These are phyloP conservation scores for Hortiboletus campestris DNA, from an alignment of 768 basidiomycete species.

Conservation along the genomic window DNA sequence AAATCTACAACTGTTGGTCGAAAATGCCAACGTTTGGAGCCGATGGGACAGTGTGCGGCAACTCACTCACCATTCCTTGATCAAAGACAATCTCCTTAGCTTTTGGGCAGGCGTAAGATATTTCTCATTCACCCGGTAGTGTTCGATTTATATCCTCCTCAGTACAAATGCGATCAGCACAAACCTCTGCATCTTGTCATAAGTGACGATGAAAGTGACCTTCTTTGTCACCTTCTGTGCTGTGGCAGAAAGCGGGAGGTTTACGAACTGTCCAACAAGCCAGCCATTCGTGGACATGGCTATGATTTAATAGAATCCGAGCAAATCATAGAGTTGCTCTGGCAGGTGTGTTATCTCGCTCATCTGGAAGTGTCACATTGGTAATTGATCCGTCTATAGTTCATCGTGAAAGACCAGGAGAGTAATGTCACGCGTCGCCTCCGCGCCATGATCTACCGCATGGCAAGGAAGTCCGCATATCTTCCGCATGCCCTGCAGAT, in stretches of 20 bases:
- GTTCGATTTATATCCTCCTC: neutral
- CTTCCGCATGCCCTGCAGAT: constrained; percentile 22
- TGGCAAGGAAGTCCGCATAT: constrained; percentile 29
- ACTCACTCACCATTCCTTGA: constrained; percentile 13
- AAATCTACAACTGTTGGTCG: constrained; percentile 5
- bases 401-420: constrained; percentile 1
- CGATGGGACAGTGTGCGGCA: constrained; percentile 17
- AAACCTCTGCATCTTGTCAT: neutral
- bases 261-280: constrained; percentile 3
- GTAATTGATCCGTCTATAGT: constrained; percentile 5
- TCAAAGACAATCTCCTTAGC: constrained; percentile 11
- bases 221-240: constrained; percentile 19
- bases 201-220: constrained; percentile 13
- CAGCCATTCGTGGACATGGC: neutral
- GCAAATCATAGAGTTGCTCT: constrained; percentile 23
- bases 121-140: neutral
- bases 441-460: constrained; percentile 23
- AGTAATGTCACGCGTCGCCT: constrained; percentile 7
- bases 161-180: constrained; percentile 18
- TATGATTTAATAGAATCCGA: constrained; percentile 10
- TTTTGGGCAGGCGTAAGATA: constrained; percentile 12
- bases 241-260: constrained; percentile 19
- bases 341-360: constrained; percentile 13
- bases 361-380: neutral
- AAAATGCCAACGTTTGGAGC: constrained; percentile 10